Conservation (phyloP, 2,329 filamentous ascomycete genomes). For the Coniochaeta sp. region DNA sequence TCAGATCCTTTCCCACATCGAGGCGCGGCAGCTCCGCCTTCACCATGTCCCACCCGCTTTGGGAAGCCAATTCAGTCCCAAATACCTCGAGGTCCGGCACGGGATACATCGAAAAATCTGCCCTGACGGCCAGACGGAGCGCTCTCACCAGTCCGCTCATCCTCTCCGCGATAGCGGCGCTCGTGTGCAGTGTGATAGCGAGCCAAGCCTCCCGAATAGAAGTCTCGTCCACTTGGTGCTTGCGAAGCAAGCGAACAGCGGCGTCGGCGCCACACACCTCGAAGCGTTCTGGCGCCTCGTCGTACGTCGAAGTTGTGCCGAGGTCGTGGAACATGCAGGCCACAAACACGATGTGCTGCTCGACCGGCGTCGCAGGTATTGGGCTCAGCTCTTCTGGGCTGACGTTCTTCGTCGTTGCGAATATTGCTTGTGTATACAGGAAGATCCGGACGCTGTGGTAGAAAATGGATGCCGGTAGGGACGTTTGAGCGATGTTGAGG, state of each 20-base stretch:
- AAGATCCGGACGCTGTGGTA: constrained; percentile 18
- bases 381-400: neutral
- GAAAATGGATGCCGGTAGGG: constrained; percentile 14
- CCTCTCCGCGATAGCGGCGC: constrained; percentile 27
- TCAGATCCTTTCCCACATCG: constrained; percentile 17
- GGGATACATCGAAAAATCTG: constrained; percentile 20
- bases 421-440: constrained; percentile 13
- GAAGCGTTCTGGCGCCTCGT: constrained; percentile 23
- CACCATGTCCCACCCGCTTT: neutral
- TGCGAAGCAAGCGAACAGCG: constrained; percentile 20
- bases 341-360: constrained; percentile 22
- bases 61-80: neutral
- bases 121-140: constrained; percentile 22
- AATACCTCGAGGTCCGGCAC: constrained; percentile 6
- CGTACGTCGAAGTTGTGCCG: constrained; percentile 21
- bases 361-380: neutral
- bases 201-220: constrained; percentile 24
- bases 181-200: constrained; percentile 27
- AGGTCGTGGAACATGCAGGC: constrained; percentile 28
- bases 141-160: constrained; percentile 24
- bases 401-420: constrained; percentile 4
- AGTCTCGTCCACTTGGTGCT: constrained; percentile 14
- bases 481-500: constrained; percentile 12
- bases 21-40: constrained; percentile 14
- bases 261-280: constrained; percentile 21